Percentiles rank a stretch among this genome's conserved stretches.
Evolutionary conservation across 1,139 yeast species (phyloP).

Genomic region (Yamadazyma atlantica): DNA sequence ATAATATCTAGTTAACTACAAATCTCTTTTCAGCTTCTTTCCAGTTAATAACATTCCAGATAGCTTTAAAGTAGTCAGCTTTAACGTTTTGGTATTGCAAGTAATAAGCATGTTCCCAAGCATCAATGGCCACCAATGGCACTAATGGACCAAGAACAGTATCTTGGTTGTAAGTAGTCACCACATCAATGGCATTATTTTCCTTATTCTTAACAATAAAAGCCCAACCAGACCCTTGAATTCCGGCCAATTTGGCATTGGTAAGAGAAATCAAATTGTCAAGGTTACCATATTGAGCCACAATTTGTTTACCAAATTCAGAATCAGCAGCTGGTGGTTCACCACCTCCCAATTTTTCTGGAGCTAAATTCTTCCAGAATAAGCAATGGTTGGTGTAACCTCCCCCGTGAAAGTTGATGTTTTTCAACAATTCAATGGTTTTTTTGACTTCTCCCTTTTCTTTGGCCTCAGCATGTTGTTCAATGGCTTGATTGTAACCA

Average conservation of each 20-base stretch:
- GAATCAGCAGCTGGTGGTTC: constrained; percentile 35
- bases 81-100: constrained; percentile 50
- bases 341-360: constrained; percentile 40
- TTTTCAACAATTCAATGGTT: constrained; percentile 36
- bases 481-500: constrained; percentile 42
- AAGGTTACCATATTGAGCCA: constrained; percentile 40
- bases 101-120: constrained; percentile 55
- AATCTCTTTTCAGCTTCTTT: constrained; percentile 44
- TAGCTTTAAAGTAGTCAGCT: constrained; percentile 47
- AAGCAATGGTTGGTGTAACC: constrained; percentile 46
- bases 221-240: constrained; percentile 54
- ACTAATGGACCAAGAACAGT: constrained; percentile 41
- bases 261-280: constrained; percentile 38
- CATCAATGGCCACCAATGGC: constrained; percentile 49
- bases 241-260: constrained; percentile 41
- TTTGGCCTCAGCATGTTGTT: constrained; percentile 34
- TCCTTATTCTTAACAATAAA: constrained; percentile 44
- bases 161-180: constrained; percentile 47
- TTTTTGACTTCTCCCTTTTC: constrained; percentile 38
- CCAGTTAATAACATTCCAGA: constrained; percentile 52
- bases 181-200: constrained; percentile 42
- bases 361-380: constrained; percentile 48
- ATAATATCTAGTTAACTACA: constrained; percentile 14
- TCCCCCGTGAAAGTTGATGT: constrained; percentile 46
- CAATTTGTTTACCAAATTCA: constrained; percentile 34